phyloP scores from a whole-genome alignment of 176 grass and related monocot genomes.

The Guadua angustifolia region DNA sequence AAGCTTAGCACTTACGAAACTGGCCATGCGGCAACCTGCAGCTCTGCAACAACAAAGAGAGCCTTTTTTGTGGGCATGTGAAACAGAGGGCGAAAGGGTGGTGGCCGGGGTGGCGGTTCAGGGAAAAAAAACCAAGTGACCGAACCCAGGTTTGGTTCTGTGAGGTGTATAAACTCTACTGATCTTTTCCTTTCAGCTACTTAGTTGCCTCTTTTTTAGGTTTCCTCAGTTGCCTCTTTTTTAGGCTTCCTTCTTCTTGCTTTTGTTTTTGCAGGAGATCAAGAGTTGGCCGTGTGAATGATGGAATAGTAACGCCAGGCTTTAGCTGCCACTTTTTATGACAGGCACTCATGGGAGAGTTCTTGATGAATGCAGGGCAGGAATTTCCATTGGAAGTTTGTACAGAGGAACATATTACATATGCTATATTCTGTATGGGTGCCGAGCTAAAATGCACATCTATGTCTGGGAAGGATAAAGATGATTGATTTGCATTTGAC shows the following conservation, averaged over 20 bases:
- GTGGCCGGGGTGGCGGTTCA: neutral
- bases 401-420: neutral
- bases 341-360: conserved; percentile 6
- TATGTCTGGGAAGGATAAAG: neutral
- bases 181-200: conserved; percentile 15
- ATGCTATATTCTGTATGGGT: conserved; percentile 3
- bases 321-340: conserved; percentile 24
- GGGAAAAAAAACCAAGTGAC: neutral
- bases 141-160: neutral
- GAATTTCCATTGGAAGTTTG: conserved; percentile 30
- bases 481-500: neutral
- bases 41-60: conserved; percentile 39
- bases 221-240: no score
- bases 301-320: conserved; percentile 8
- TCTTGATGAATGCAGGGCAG: conserved; percentile 25
- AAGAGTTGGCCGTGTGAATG: conserved; percentile 29
- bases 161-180: conserved; percentile 11
- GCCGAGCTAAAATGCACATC: neutral
- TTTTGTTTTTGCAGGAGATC: conserved; percentile 15
- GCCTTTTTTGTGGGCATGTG: conserved; percentile 44
- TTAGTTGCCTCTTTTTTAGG: neutral
- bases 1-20: conserved; percentile 70
- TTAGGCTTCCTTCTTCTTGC: neutral
- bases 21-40: conserved; percentile 40
- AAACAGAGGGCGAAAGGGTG: conserved; percentile 35